These are phyloP conservation scores for Chaetomium sp. DNA, from an alignment of 2,329 filamentous ascomycete species.

Conservation along the genomic window DNA sequence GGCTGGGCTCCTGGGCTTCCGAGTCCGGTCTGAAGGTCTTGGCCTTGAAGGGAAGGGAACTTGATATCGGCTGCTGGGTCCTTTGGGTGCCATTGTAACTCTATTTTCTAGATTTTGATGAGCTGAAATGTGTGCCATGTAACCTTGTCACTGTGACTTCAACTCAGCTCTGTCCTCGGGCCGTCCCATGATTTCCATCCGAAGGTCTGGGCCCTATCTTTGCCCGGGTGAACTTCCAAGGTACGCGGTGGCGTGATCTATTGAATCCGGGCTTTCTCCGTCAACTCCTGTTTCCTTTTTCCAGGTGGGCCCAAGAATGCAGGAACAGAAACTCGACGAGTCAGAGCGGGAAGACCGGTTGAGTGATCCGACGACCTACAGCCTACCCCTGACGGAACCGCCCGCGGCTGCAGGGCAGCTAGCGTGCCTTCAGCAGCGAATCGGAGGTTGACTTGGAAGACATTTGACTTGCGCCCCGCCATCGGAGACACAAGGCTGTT, in stretches of 20 bases:
- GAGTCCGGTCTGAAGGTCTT: not conserved
- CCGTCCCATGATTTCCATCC: not conserved
- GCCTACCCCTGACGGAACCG: constrained; percentile 11
- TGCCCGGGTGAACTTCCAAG: not conserved
- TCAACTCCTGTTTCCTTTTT: not conserved
- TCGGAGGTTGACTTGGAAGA: not conserved
- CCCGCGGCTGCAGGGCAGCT: constrained; percentile 13
- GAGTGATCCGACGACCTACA: constrained; percentile 15
- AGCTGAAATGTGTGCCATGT: not conserved
- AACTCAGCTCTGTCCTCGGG: not conserved
- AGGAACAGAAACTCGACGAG: constrained; percentile 13
- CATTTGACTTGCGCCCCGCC: not conserved
- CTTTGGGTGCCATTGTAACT: not conserved
- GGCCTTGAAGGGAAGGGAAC: not conserved
- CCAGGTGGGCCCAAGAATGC: not conserved
- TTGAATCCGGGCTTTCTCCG: not conserved
- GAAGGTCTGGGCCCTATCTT: not conserved
- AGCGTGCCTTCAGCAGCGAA: not conserved
- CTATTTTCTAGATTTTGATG: not conserved
- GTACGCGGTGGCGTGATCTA: constrained; percentile 11
- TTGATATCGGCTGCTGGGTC: not conserved
- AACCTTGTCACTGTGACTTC: not conserved
- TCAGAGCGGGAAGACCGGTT: constrained; percentile 2
- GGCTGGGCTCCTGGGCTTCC: not conserved
- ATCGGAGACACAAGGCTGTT: constrained; percentile 11